Percentiles rank a stretch among this genome's conserved stretches.
Conservation (phyloP, 257 asterid genomes). For the Jasminum sambac region DNA sequence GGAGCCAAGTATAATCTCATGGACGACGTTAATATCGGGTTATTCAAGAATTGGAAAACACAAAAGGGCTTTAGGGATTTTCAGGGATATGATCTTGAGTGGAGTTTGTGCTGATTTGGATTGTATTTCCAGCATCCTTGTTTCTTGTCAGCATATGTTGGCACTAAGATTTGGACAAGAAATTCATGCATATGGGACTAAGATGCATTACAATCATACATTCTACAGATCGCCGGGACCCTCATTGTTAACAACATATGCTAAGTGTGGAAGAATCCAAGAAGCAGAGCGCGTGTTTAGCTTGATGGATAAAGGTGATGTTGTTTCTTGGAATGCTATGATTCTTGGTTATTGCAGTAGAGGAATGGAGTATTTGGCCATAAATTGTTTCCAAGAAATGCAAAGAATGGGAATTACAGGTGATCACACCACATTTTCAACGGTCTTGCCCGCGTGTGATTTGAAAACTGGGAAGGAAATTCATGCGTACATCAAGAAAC, state of each 20-base stretch:
- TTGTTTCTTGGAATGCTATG: slow-evolving; percentile 47
- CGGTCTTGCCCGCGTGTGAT: slow-evolving; percentile 36
- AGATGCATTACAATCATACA: slow-evolving; percentile 10
- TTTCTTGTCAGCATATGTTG: slow-evolving; percentile 32
- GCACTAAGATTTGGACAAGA: slow-evolving; percentile 35
- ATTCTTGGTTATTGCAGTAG: slow-evolving; percentile 38
- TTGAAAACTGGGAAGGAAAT: slow-evolving; percentile 39
- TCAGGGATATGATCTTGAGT: slow-evolving; percentile 30
- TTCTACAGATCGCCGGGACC: slow-evolving; percentile 48
- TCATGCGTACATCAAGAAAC: slow-evolving; percentile 33
- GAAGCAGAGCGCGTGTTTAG: slow-evolving; percentile 33
- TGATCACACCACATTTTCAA: slow-evolving; percentile 36
- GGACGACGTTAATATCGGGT: slow-evolving; percentile 49
- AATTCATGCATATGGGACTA: slow-evolving; percentile 47
- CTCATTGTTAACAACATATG: slow-evolving; percentile 37
- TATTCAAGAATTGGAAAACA: slow-evolving; percentile 38
- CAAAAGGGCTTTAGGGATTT: slow-evolving; percentile 16
- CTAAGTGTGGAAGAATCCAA: slow-evolving; percentile 33
- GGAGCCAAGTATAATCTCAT: slow-evolving; percentile 42
- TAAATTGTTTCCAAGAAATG: slow-evolving; percentile 33
- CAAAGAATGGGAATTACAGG: slow-evolving; percentile 30
- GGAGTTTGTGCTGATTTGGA: slow-evolving; percentile 35
- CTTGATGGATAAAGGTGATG: slow-evolving; percentile 39
- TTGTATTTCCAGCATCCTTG: slow-evolving; percentile 42
- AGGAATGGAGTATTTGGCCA: slow-evolving; percentile 27